Percentiles rank a stretch among this genome's conserved stretches.
Evolutionary conservation across 1,284 basidiomycete species (phyloP).

Genomic region (Pterula multifida): DNA sequence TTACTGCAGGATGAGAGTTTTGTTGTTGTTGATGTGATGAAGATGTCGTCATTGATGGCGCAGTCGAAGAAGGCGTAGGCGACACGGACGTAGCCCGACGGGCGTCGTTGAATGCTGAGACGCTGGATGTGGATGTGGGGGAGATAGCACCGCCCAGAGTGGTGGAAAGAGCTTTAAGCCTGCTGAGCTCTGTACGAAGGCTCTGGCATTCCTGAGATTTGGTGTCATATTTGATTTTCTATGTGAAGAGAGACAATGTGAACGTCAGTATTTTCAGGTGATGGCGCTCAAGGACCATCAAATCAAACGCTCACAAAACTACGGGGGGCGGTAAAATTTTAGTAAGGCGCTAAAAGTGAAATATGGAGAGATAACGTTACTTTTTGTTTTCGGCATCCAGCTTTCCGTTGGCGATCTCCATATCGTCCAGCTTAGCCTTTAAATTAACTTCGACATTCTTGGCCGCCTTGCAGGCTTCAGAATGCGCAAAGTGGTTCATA

Average conservation of each 20-base stretch:
- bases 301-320: slow-evolving; percentile 39
- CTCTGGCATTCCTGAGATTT: slow-evolving; percentile 59
- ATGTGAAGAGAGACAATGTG: slow-evolving; percentile 12
- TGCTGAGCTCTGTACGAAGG: slow-evolving; percentile 51
- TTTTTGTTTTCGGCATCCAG: slow-evolving; percentile 39
- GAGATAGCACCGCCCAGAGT: slow-evolving; percentile 22
- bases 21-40: background rate
- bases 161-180: slow-evolving; percentile 35
- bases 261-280: no score
- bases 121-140: slow-evolving; percentile 20
- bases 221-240: slow-evolving; percentile 51
- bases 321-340: slow-evolving; percentile 11
- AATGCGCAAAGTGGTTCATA: slow-evolving; percentile 66
- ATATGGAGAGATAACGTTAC: background rate
- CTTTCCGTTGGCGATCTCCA: slow-evolving; percentile 42
- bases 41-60: slow-evolving; percentile 18
- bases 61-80: slow-evolving; percentile 15
- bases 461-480: slow-evolving; percentile 54
- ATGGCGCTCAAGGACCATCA: slow-evolving; percentile 4
- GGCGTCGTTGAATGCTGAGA: slow-evolving; percentile 27
- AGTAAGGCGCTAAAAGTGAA: slow-evolving; percentile 7
- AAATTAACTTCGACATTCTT: slow-evolving; percentile 47
- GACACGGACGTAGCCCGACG: slow-evolving; percentile 16
- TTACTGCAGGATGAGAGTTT: background rate
- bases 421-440: slow-evolving; percentile 50